These are phyloP conservation scores for Pinus tabuliformis DNA, from an alignment of 75 land plant genomes.

Conservation along the genomic window DNA sequence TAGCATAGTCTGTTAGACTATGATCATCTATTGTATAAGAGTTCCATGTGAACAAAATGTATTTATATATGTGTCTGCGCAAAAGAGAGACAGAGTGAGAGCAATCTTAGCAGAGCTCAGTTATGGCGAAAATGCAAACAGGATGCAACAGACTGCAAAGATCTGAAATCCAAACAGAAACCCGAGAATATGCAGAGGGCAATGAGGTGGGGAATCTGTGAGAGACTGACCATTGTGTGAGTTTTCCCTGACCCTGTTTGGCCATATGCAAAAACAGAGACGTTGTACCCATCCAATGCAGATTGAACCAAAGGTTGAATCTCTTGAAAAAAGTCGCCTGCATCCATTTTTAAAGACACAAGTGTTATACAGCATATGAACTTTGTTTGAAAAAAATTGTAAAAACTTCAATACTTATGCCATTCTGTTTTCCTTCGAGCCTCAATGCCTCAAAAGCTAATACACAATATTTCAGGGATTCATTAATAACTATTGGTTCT, in stretches of 20 bases:
- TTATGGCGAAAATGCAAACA: no score
- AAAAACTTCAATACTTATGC: not conserved
- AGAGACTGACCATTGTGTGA: conserved; percentile 74
- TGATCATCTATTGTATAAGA: no score
- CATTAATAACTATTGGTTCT: not conserved
- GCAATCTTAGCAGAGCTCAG: no score
- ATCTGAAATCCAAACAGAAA: no score
- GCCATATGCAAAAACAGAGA: conserved; percentile 90
- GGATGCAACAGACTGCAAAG: no score
- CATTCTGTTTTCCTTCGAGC: not conserved
- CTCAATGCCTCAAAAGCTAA: not conserved
- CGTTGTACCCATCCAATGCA: conserved; percentile 97
- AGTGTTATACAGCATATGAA: not conserved
- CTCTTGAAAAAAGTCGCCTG: conserved; percentile 87
- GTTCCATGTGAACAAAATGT: no score
- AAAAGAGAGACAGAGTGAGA: no score
- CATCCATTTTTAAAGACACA: conserved; percentile 8
- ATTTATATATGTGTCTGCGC: no score
- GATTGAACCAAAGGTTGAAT: conserved; percentile 96
- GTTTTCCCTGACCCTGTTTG: conserved; percentile 92
- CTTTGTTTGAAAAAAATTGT: not conserved
- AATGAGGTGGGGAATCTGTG: not conserved
- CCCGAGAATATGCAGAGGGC: not conserved
- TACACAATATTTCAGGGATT: not conserved
- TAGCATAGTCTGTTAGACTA: no score